Evolutionary conservation across 495 filamentous ascomycete genomes (phyloP).

Genomic region (Astrocystis sublimbata): DNA sequence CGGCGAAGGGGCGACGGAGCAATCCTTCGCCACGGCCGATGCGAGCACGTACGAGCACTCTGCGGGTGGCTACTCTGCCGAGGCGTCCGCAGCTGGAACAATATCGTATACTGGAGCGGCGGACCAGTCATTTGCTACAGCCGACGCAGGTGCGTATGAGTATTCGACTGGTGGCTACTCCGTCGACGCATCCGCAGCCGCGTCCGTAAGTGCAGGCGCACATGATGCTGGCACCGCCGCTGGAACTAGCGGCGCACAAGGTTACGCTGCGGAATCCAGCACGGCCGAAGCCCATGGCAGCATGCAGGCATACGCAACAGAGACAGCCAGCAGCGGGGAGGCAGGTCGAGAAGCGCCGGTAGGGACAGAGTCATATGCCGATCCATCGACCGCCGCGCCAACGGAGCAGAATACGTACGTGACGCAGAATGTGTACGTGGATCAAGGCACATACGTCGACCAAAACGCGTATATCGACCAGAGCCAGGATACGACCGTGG

Average conservation of each 20-base stretch:
- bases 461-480: conserved; percentile 1
- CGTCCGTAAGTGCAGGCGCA: background rate
- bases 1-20: background rate
- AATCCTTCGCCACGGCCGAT: background rate
- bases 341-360: background rate
- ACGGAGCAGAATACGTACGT: conserved; percentile 7
- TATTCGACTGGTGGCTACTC: background rate
- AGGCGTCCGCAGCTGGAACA: background rate
- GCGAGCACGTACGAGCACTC: background rate
- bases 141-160: background rate
- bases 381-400: background rate
- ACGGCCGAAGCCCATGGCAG: background rate
- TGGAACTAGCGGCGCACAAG: background rate
- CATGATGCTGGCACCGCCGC: background rate
- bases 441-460: background rate
- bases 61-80: background rate
- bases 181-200: background rate
- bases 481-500: background rate
- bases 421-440: background rate
- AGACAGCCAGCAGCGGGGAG: background rate
- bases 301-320: background rate
- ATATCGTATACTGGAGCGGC: background rate
- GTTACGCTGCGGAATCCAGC: background rate
- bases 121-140: background rate
- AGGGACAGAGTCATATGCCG: background rate